A percentile compares a stretch with the other conserved stretches of the same genome.
Evolutionary conservation across 805 yeast genomes (phyloP).

Genomic region (Suhomyces sp.): DNA sequence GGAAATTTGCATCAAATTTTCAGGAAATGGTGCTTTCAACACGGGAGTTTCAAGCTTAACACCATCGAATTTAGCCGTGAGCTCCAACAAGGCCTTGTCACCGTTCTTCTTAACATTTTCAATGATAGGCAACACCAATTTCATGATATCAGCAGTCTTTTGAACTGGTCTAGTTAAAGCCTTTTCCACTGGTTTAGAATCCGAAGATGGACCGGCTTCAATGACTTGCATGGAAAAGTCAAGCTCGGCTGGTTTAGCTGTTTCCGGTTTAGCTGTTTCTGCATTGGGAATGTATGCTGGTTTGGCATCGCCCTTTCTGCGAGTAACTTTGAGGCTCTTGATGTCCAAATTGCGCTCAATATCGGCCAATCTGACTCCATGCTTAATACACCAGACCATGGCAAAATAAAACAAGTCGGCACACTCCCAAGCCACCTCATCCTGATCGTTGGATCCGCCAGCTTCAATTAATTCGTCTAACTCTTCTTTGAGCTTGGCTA

Average conservation of each 20-base stretch:
- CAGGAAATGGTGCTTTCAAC: slow-evolving; percentile 82
- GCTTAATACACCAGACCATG: slow-evolving; percentile 53
- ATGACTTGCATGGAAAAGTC: slow-evolving; percentile 52
- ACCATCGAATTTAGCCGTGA: slow-evolving; percentile 88
- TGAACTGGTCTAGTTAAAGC: slow-evolving; percentile 94
- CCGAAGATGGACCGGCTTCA: slow-evolving; percentile 36
- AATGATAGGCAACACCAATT: slow-evolving; percentile 86
- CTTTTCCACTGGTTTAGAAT: slow-evolving; percentile 44
- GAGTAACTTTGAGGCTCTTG: slow-evolving; percentile 81
- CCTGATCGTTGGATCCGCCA: slow-evolving; percentile 15
- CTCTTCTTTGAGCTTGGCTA: slow-evolving; percentile 91
- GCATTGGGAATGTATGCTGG: slow-evolving; percentile 57
- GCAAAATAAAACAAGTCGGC: slow-evolving; percentile 77
- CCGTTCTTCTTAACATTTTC: slow-evolving; percentile 74
- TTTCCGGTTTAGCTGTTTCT: slow-evolving; percentile 5
- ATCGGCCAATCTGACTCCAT: slow-evolving; percentile 77
- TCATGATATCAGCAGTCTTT: slow-evolving; percentile 88
- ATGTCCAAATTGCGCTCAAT: slow-evolving; percentile 80
- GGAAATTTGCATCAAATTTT: slow-evolving; percentile 66
- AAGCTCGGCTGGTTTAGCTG: neutral
- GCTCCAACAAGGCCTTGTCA: slow-evolving; percentile 83
- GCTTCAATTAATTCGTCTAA: slow-evolving; percentile 96
- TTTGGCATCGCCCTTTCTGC: slow-evolving; percentile 96
- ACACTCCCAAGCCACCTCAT: slow-evolving; percentile 89
- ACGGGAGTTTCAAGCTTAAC: slow-evolving; percentile 72